Evolutionary conservation across 768 basidiomycete genomes (phyloP), one percentile per base, ranked within the genome.

Genomic region (Exsudoporus frostii): DNA sequence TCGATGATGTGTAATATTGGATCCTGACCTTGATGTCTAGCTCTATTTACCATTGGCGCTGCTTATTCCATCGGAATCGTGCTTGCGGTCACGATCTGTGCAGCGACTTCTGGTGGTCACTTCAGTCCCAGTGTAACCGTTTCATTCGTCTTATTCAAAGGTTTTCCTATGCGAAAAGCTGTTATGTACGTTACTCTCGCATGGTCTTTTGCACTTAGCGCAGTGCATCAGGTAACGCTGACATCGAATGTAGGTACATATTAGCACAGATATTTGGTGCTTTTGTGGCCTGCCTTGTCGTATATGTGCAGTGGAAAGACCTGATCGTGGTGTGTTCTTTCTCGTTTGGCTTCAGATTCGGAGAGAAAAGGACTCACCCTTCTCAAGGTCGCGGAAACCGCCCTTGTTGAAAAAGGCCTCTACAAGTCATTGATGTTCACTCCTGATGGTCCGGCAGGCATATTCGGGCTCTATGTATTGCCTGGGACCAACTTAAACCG

Each of bases 101-200:
- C 69, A 6, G 65, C 77, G 15, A 76, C 83, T 1, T 85, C 83
- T 11, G 82, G 81, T 13, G 80, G 84, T n/a, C 86, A 88, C 59
- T 82, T 88, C 63, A 83, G 76, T 47, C 89, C 88, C 2, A 76
- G 79, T 45, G 74, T 88, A 17, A 82, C 85, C 5, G 71, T 86
- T 42, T 65, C 76, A 7, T 68, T 77, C 40, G 69, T 75, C 22
- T 11, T 86, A 17, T 80, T 81, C 73, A 79, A 72, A 54, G 77
- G 77, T 0, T 83, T 85, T 67, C 81, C 86, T 1, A 49, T 66
- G 8, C 48, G 63, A 42, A 86, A 83, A 53, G 84, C 78, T 6
- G 43, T 71, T 24, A 71, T 80, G 85, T 84, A 36, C 53, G 71
- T 60, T 20, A 17, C 15, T 33, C 14, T 55, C 52, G 41, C 61